Evolutionary conservation across 2,329 filamentous ascomycete species (phyloP).

Genomic region (Diaporthe citrichinensis): DNA sequence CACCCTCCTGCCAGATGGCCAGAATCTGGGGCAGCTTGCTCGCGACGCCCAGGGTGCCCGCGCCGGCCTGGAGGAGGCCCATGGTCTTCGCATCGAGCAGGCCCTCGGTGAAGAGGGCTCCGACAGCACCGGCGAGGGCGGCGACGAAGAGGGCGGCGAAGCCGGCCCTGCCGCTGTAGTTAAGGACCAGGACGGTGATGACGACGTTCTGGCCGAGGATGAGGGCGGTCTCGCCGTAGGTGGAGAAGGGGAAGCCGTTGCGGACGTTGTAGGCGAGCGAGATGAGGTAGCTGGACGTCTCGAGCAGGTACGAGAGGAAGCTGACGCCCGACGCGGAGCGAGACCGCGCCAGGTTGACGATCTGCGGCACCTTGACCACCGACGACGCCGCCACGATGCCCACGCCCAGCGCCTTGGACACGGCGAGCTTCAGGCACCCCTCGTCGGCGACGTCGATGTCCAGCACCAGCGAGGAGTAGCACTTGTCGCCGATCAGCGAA

Average conservation of each 20-base stretch:
- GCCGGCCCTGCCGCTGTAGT: conserved; percentile 79
- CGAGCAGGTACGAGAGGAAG: conserved; percentile 92
- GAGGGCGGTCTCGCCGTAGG: conserved; percentile 93
- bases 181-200: conserved; percentile 88
- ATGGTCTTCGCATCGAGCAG: conserved; percentile 77
- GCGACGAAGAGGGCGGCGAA: conserved; percentile 85
- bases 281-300: conserved; percentile 90
- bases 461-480: conserved; percentile 89
- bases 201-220: conserved; percentile 94
- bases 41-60: conserved; percentile 85
- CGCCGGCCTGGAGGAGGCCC: conserved; percentile 84
- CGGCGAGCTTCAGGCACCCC: conserved; percentile 87
- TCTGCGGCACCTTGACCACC: conserved; percentile 97
- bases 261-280: conserved; percentile 93
- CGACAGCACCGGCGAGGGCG: conserved; percentile 77
- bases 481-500: conserved; percentile 84
- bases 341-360: conserved; percentile 89
- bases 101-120: conserved; percentile 77
- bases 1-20: conserved; percentile 86
- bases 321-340: conserved; percentile 87
- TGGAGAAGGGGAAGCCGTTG: conserved; percentile 94
- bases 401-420: conserved; percentile 93
- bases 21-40: conserved; percentile 96
- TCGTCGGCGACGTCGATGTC: conserved; percentile 84
- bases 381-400: conserved; percentile 92